Base-by-base conservation (phyloP, 306 rosid species). In the Cajanus cajan region DNA sequence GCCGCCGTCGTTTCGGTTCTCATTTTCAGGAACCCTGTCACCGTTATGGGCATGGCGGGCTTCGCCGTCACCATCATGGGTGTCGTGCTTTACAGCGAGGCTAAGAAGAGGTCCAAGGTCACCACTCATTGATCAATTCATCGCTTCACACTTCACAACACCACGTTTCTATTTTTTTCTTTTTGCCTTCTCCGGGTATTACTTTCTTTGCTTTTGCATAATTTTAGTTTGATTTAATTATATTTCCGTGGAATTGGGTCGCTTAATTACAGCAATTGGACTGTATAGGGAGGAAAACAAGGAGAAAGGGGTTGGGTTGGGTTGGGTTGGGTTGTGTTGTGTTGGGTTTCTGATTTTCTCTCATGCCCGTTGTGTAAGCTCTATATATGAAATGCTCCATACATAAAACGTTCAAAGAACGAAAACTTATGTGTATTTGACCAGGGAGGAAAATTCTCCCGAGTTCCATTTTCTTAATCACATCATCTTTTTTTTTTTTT, bases 1-100 rank as follows among this genome's bases (percentile, higher is more conserved):
- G 98, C 98, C 12, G 98, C 97, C 0, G 92, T 90, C 0, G 97
- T 94, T 28, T 94, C 98, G n/a, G 96, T 94, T 54, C 59, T 94
- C 89, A 94, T 94, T 5, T 92, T 94, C 59, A 83, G 87, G 78
- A 94, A 94, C 21, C 98, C 98, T 5, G 97, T 94, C 12, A 92
- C 95, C 41, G 89, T 73, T 1, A 94, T 94, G 97, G 98, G 98
- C 0, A 86, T 94, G 76, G 65, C 90, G 0, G 98, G 98, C 14
- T 94, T 94, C 34, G 94, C 76, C 0, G 85, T 94, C 4, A 92
- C 98, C 0, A 80, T 93, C 4, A 89, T 92, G 96, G 98, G 98
- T 3, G 98, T 92, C 15, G 92, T 90, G 74, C 93, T 94, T 21
- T 94, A 94, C 82, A 93, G 98, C 40, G 98, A 94, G 81, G 98